Conservation (phyloP, 83 land plant genomes). For the Picea abies region DNA sequence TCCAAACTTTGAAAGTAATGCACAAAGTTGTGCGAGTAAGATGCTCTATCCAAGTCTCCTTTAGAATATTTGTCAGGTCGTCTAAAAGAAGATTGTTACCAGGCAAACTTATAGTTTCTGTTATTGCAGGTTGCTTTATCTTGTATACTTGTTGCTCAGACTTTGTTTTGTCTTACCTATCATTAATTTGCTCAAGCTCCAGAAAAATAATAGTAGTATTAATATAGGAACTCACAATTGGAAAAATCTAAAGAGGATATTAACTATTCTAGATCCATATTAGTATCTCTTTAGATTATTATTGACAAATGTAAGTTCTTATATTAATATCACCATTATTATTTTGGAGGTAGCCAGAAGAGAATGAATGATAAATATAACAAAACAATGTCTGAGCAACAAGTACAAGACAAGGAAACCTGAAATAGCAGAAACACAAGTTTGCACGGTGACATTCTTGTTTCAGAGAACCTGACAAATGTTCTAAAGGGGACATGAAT, state of each 20-base stretch:
- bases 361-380: too few relatives aligned
- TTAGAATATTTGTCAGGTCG: neutral
- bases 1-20: neutral
- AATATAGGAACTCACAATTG: neutral
- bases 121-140: neutral
- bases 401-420: too few relatives aligned
- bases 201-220: neutral
- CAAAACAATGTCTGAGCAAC: too few relatives aligned
- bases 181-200: neutral
- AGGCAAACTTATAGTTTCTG: neutral
- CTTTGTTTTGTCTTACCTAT: neutral
- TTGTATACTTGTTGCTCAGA: neutral
- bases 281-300: too few relatives aligned
- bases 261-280: neutral
- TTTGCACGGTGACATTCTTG: too few relatives aligned
- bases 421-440: too few relatives aligned
- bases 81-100: neutral
- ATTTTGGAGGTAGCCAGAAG: too few relatives aligned
- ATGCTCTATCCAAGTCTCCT: neutral
- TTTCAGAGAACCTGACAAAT: too few relatives aligned
- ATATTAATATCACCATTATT: too few relatives aligned
- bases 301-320: too few relatives aligned
- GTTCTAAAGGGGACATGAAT: too few relatives aligned
- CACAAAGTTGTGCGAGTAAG: neutral
- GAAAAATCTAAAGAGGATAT: neutral